Evolutionary conservation across 768 basidiomycete genomes (phyloP), one percentile per base, ranked within the genome.

Genomic region (Tulasnella sp.): DNA sequence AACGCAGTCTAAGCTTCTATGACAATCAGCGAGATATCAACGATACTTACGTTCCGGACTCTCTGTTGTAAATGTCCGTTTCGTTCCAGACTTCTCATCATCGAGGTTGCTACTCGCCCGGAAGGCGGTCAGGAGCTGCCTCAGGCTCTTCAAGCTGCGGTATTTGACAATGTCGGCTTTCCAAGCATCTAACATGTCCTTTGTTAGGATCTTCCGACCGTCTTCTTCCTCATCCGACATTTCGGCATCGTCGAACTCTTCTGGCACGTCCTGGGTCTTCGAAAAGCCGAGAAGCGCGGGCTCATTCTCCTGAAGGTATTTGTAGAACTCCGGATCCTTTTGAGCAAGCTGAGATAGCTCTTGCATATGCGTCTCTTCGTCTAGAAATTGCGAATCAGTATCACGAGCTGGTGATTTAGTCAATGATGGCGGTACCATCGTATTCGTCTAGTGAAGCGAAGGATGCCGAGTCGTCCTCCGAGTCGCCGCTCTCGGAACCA

Each of bases 301-400:
- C 80, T 99, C 97, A 78, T 99, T 95, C 81, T 98, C 93, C 82
- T 95, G 90, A 1, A 99, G 84, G 79, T 95, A 99, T 81, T 95
- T 94, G 89, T 88, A 99, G 82, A 98, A 99, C 78, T 97, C 96
- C n/a, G 96, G 96, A 79, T 99, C 96, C 79, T 94, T 94, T 80
- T 96, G 91, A 1, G 92, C 92, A 40, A 99, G 86, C 78, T 91
- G 89, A 42, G 91, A 89, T 16, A 99, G 85, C 71, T 96, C 91
- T 62, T 88, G 80, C 73, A 94, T 81, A 83, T 98, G 96, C 5
- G 83, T 80, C 68, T 90, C 92, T 71, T 91, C 90, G 69, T 90
- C 91, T 89, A 78, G 41, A 75, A 75, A 69, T 64, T n/a, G 14
- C 66, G 62, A 29, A 34, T 19, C 16, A 35, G 16, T 52, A 66